These are phyloP conservation scores for Neoscytalidium dimidiatum DNA, from an alignment of 2,329 filamentous ascomycete genomes.

Conservation along the genomic window DNA sequence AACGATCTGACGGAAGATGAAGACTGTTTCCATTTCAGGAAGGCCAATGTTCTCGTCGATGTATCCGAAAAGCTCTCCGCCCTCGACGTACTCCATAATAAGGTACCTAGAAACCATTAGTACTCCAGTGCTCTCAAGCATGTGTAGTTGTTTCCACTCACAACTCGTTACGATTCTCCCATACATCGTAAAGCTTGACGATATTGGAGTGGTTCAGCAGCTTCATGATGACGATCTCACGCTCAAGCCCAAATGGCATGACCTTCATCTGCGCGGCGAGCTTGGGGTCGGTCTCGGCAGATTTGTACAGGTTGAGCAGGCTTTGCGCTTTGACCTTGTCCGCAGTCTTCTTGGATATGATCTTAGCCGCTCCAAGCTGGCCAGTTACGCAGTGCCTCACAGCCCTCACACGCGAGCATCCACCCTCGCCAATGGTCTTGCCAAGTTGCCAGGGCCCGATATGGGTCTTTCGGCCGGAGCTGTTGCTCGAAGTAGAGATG, in stretches of 20 bases:
- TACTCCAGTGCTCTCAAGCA: neutral
- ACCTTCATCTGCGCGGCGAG: conserved; percentile 60
- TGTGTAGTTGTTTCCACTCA: conserved; percentile 50
- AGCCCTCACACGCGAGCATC: conserved; percentile 82
- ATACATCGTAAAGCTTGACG: conserved; percentile 92
- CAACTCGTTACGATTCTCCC: conserved; percentile 96
- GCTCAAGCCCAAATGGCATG: conserved; percentile 86
- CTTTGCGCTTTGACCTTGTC: conserved; percentile 83
- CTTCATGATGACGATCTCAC: conserved; percentile 96
- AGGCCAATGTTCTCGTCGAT: conserved; percentile 75
- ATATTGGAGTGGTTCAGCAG: conserved; percentile 94
- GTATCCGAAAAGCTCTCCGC: conserved; percentile 83
- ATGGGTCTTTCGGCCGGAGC: conserved; percentile 63
- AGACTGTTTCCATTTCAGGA: conserved; percentile 76
- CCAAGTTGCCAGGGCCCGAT: conserved; percentile 95
- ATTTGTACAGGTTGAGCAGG: conserved; percentile 77
- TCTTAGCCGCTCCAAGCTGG: conserved; percentile 89
- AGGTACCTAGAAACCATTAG: conserved; percentile 67
- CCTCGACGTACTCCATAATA: conserved; percentile 88
- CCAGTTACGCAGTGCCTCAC: conserved; percentile 79
- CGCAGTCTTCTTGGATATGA: conserved; percentile 79
- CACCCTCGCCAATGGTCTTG: conserved; percentile 83
- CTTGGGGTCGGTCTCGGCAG: conserved; percentile 61
- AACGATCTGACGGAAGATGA: conserved; percentile 90
- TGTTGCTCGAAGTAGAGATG: conserved; percentile 56